A percentile compares a stretch with the other conserved stretches of the same genome.
Evolutionary conservation across 2,329 filamentous ascomycete genomes (phyloP).

Genomic region (Arthrinium puccinioides): DNA sequence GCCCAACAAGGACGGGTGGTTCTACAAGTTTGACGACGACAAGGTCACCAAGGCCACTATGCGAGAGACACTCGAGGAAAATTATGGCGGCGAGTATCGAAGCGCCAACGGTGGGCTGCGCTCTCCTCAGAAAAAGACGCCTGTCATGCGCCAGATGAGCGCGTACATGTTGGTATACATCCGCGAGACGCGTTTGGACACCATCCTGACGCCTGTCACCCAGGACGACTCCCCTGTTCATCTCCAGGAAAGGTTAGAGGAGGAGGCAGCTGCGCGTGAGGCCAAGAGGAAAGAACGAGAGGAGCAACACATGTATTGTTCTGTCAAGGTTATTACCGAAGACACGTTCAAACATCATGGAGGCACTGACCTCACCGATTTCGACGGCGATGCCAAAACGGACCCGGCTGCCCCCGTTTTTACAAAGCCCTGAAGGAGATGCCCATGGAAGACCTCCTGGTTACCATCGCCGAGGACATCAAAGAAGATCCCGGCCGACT

Average conservation of each 20-base stretch:
- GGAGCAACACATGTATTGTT: constrained; percentile 89
- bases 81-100: constrained; percentile 84
- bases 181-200: constrained; percentile 75
- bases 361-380: constrained; percentile 73
- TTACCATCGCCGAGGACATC: constrained; percentile 63
- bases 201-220: constrained; percentile 70
- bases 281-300: constrained; percentile 80
- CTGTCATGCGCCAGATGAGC: constrained; percentile 64
- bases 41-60: constrained; percentile 90
- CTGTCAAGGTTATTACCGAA: constrained; percentile 73
- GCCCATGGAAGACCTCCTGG: constrained; percentile 68
- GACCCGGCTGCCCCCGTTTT: constrained; percentile 61
- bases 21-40: constrained; percentile 97
- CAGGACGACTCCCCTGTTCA: constrained; percentile 74
- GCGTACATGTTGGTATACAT: constrained; percentile 99
- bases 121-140: constrained; percentile 46
- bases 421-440: constrained; percentile 71
- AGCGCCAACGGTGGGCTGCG: constrained; percentile 39
- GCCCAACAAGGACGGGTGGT: constrained; percentile 84
- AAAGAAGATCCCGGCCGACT: constrained; percentile 61
- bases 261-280: constrained; percentile 72
- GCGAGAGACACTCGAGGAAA: constrained; percentile 89
- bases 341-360: constrained; percentile 74
- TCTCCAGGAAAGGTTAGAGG: constrained; percentile 66
- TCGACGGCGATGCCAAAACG: constrained; percentile 47